These are phyloP conservation scores for Aquanectria penicillioides DNA, from an alignment of 2,329 filamentous ascomycete species.

Conservation along the genomic window DNA sequence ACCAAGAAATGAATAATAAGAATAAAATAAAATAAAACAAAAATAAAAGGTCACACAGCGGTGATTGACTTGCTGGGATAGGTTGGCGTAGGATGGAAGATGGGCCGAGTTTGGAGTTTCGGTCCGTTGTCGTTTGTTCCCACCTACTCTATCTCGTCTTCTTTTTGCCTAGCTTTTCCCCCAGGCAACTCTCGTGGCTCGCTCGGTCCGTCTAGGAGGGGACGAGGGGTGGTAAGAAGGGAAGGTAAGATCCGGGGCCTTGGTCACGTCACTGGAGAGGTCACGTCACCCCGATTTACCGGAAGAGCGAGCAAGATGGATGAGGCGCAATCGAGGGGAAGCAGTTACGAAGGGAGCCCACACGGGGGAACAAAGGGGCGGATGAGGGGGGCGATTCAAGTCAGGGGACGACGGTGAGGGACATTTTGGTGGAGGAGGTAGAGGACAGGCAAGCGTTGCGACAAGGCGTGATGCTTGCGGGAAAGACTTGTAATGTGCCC, in stretches of 20 bases:
- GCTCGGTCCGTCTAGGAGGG: slow-evolving; percentile 13
- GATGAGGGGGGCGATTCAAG: background rate
- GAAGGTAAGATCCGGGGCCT: background rate
- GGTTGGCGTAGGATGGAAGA: background rate
- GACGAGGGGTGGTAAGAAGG: background rate
- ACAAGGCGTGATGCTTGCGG: slow-evolving; percentile 7
- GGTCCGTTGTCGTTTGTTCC: slow-evolving; percentile 14
- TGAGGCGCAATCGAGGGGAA: background rate
- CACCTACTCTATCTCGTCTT: background rate
- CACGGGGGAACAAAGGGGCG: slow-evolving; percentile 1
- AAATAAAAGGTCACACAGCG: slow-evolving; percentile 6
- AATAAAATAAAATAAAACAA: background rate
- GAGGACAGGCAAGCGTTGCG: background rate
- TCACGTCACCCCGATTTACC: slow-evolving; percentile 12
- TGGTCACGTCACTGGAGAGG: slow-evolving; percentile 8
- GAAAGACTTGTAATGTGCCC: background rate
- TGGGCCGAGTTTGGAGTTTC: slow-evolving; percentile 15
- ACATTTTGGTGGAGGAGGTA: slow-evolving; percentile 15
- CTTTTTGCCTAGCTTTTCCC: background rate
- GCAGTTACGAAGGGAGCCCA: slow-evolving; percentile 6
- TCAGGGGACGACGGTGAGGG: slow-evolving; percentile 17
- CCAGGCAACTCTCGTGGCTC: slow-evolving; percentile 2
- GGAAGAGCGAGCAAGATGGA: background rate
- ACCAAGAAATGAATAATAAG: slow-evolving; percentile 1
- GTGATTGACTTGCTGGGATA: slow-evolving; percentile 2